Evolutionary conservation across 805 yeast genomes (phyloP).

Genomic region (Candida patagonica): DNA sequence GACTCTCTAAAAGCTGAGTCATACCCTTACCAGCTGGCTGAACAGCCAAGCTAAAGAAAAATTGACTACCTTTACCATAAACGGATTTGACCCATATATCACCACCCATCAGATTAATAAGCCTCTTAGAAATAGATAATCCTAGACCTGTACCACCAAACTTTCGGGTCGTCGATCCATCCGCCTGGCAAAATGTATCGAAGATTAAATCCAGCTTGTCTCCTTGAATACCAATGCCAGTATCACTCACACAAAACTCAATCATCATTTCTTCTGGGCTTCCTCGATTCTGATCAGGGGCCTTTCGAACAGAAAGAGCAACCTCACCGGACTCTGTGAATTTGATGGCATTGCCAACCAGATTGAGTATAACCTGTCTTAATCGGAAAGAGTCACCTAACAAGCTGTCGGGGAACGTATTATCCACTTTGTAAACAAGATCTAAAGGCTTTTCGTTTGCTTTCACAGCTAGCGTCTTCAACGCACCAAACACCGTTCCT

Average conservation of each 20-base stretch:
- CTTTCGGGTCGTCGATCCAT: conserved; percentile 85
- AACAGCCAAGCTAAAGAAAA: conserved; percentile 74
- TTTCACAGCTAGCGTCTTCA: conserved; percentile 81
- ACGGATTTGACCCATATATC: conserved; percentile 83
- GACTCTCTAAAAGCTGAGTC: conserved; percentile 54
- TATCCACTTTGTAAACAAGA: conserved; percentile 71
- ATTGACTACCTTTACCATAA: conserved; percentile 74
- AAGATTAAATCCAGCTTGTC: conserved; percentile 79
- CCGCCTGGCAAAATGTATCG: conserved; percentile 89
- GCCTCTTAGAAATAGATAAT: conserved; percentile 74
- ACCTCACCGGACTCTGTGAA: conserved; percentile 80
- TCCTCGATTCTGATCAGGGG: conserved; percentile 28
- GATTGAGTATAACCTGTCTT: conserved; percentile 76
- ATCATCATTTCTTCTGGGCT: conserved; percentile 43
- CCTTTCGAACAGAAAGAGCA: conserved; percentile 60
- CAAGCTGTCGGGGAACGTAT: conserved; percentile 77
- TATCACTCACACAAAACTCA: conserved; percentile 82
- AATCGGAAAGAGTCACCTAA: conserved; percentile 85
- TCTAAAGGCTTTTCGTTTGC: conserved; percentile 81
- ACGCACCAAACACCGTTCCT: conserved; percentile 83
- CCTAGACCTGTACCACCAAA: conserved; percentile 94
- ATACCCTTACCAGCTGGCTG: conserved; percentile 57
- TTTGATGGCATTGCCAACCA: conserved; percentile 85
- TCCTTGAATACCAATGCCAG: conserved; percentile 82
- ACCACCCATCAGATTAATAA: conserved; percentile 88